phyloP scores from a whole-genome alignment of 495 filamentous ascomycete genomes.

The Endocarpon pusillum region DNA sequence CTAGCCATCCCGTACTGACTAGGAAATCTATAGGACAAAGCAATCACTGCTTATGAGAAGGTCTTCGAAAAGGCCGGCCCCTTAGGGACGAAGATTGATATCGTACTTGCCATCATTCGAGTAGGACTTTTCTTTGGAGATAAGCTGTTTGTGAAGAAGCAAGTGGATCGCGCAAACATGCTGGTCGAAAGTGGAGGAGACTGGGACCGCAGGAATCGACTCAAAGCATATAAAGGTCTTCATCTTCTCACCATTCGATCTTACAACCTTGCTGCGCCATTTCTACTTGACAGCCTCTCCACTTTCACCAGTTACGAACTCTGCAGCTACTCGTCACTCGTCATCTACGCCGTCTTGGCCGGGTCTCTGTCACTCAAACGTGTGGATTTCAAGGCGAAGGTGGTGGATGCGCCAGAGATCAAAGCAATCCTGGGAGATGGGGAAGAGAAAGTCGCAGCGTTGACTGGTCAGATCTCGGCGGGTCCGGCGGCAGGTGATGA shows the following conservation, averaged over 20 bases:
- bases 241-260: slow-evolving; percentile 82
- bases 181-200: slow-evolving; percentile 89
- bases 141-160: slow-evolving; percentile 77
- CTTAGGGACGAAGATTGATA: slow-evolving; percentile 88
- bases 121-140: slow-evolving; percentile 93
- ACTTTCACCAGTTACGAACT: slow-evolving; percentile 99
- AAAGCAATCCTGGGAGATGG: slow-evolving; percentile 83
- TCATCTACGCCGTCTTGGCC: slow-evolving; percentile 89
- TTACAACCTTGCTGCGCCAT: slow-evolving; percentile 74
- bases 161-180: slow-evolving; percentile 73
- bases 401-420: slow-evolving; percentile 95
- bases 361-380: slow-evolving; percentile 88
- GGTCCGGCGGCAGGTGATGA: slow-evolving; percentile 64
- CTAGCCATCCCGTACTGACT: slow-evolving; percentile 6
- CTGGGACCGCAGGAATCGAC: slow-evolving; percentile 92
- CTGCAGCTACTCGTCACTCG: slow-evolving; percentile 83
- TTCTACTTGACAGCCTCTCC: slow-evolving; percentile 87
- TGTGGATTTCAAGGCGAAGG: slow-evolving; percentile 96
- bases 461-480: slow-evolving; percentile 57
- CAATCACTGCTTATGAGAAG: slow-evolving; percentile 76
- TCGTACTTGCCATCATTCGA: slow-evolving; percentile 89
- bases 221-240: slow-evolving; percentile 95
- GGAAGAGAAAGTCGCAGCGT: slow-evolving; percentile 67
- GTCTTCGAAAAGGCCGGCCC: slow-evolving; percentile 88
- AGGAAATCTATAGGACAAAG: slow-evolving; percentile 56